Percentiles rank a stretch among this genome's conserved stretches.
phyloP scores from a whole-genome alignment of 2,329 filamentous ascomycete species.

The Eutypa lata region DNA sequence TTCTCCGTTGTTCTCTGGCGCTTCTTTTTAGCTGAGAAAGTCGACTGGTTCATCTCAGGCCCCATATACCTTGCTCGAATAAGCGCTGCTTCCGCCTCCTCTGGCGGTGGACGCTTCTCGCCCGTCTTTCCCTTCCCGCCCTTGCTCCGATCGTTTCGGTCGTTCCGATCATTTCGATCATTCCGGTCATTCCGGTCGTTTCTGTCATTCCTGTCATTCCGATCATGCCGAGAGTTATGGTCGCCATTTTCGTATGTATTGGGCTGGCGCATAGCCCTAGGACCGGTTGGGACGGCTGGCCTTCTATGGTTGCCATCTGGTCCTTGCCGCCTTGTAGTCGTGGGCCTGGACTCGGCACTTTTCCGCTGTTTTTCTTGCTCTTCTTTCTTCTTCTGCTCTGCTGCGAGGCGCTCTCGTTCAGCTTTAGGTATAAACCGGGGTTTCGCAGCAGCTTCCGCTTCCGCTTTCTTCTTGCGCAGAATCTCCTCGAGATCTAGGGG shows the following conservation, averaged over 20 bases:
- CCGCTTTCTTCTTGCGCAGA: slow-evolving; percentile 78
- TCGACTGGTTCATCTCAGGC: slow-evolving; percentile 76
- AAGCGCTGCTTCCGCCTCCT: slow-evolving; percentile 69
- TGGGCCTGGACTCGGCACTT: slow-evolving; percentile 14
- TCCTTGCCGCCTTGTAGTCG: neutral
- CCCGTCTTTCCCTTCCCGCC: slow-evolving; percentile 32
- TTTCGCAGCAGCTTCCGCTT: slow-evolving; percentile 80
- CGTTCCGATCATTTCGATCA: slow-evolving; percentile 39
- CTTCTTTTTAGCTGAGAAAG: slow-evolving; percentile 95
- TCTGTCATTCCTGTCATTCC: slow-evolving; percentile 41
- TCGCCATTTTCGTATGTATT: slow-evolving; percentile 23
- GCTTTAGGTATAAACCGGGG: slow-evolving; percentile 77
- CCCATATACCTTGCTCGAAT: slow-evolving; percentile 87
- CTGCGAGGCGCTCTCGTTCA: slow-evolving; percentile 67
- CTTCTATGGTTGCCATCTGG: neutral
- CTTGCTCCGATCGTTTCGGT: slow-evolving; percentile 34
- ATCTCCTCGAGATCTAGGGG: slow-evolving; percentile 85
- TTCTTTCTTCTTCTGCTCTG: slow-evolving; percentile 71
- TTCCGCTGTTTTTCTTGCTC: slow-evolving; percentile 34
- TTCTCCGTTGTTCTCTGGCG: slow-evolving; percentile 86
- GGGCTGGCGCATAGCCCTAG: slow-evolving; percentile 60
- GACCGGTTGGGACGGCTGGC: slow-evolving; percentile 62
- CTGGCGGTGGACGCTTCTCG: slow-evolving; percentile 30
- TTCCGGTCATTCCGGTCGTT: slow-evolving; percentile 31
- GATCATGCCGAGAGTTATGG: slow-evolving; percentile 31